These are phyloP conservation scores for Dictyostelium purpureum DNA, from an alignment of 78 protist genomes.

Conservation along the genomic window DNA sequence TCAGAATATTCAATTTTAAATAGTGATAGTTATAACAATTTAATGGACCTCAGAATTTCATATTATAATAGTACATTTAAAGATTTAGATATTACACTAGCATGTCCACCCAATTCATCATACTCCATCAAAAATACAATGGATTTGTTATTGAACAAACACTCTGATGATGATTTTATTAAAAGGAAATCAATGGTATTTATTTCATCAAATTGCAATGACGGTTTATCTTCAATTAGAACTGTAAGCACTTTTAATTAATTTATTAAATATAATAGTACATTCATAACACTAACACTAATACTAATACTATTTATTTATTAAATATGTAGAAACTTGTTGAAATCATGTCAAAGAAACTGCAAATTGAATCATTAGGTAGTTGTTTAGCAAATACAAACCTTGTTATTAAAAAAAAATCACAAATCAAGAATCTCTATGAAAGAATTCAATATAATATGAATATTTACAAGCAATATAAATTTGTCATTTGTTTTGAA, in stretches of 20 bases:
- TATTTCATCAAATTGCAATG: slow-evolving; percentile 48
- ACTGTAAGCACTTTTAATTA: slow-evolving; percentile 26
- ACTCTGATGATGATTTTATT: neutral
- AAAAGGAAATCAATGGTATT: neutral
- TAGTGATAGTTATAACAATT: neutral
- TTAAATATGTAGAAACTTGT: neutral
- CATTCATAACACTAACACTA: neutral
- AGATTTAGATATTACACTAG: slow-evolving; percentile 9
- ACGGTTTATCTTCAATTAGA: slow-evolving; percentile 11
- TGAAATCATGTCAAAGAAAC: neutral
- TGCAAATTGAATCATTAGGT: slow-evolving; percentile 27
- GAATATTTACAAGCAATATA: neutral
- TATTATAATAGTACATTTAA: no score
- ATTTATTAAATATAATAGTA: neutral
- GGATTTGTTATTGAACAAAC: neutral
- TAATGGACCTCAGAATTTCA: neutral
- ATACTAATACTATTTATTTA: neutral
- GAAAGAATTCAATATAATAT: slow-evolving; percentile 31
- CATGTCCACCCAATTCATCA: slow-evolving; percentile 30
- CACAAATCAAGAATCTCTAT: neutral
- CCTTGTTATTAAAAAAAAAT: neutral
- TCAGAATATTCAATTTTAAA: neutral
- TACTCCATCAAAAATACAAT: neutral
- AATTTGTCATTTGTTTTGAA: slow-evolving; percentile 49
- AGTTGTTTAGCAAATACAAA: neutral